Evolutionary conservation across 345 rosid species (phyloP).

Genomic region (Eucalyptus coolabah): DNA sequence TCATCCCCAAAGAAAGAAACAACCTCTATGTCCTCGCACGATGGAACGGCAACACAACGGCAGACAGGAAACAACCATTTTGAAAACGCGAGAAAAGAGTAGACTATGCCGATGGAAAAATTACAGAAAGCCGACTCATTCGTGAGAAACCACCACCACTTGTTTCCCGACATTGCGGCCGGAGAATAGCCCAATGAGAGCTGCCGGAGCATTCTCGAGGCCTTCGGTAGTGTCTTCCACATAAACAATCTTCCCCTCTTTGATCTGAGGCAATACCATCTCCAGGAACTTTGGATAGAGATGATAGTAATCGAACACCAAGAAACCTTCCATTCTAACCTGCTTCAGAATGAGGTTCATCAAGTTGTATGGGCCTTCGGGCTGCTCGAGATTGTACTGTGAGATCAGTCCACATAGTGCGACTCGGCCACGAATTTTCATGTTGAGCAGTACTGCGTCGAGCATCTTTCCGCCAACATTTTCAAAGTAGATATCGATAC

Average conservation of each 20-base stretch:
- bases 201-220: conserved; percentile 1
- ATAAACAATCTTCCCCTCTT: conserved; percentile 9
- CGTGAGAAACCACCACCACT: conserved; percentile 14
- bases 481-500: conserved; percentile 21
- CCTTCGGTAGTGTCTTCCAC: conserved; percentile 14
- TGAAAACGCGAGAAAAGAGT: neutral
- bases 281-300: conserved; percentile 8
- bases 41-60: neutral
- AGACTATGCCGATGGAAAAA: neutral
- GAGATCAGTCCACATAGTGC: conserved; percentile 16
- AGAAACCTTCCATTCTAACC: conserved; percentile 5
- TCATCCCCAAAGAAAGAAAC: neutral
- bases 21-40: neutral
- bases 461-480: conserved; percentile 24
- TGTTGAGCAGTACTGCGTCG: conserved; percentile 19
- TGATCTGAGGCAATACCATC: conserved; percentile 6
- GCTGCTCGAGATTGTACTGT: conserved; percentile 6
- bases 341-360: neutral
- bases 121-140: neutral
- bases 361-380: neutral
- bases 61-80: neutral
- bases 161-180: conserved; percentile 21
- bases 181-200: conserved; percentile 13
- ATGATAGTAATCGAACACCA: conserved; percentile 1
- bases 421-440: conserved; percentile 2